A percentile compares a stretch with the other conserved stretches of the same genome.
Evolutionary conservation across 306 rosid species (phyloP).

Genomic region (Rubus parviflorus): DNA sequence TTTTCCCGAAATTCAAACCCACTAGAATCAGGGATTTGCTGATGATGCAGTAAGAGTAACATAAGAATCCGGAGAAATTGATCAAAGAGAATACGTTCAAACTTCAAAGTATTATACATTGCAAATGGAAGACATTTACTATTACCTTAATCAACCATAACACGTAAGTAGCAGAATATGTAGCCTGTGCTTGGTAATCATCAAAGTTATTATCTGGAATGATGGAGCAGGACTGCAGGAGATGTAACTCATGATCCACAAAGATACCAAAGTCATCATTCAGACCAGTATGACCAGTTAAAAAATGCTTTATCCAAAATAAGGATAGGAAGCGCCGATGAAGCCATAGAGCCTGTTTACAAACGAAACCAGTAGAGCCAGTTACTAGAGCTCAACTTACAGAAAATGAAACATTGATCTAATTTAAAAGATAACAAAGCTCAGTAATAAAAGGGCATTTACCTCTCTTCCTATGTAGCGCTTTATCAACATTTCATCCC

Average conservation of each 20-base stretch:
- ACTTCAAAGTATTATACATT: neutral
- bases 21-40: conserved; percentile 56
- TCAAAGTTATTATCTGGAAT: conserved; percentile 52
- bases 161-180: conserved; percentile 51
- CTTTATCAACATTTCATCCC: conserved; percentile 75
- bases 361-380: conserved; percentile 2
- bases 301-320: conserved; percentile 55
- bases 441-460: neutral
- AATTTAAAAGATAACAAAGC: conserved; percentile 1
- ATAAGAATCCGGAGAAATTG: conserved; percentile 22
- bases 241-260: conserved; percentile 52
- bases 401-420: neutral
- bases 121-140: neutral
- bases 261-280: conserved; percentile 37
- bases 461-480: conserved; percentile 90
- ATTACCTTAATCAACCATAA: conserved; percentile 71
- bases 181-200: conserved; percentile 73
- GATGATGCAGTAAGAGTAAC: conserved; percentile 34
- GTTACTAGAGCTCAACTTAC: neutral
- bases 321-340: conserved; percentile 78
- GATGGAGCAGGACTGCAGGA: conserved; percentile 48
- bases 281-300: conserved; percentile 14
- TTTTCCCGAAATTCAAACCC: conserved; percentile 40
- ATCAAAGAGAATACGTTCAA: neutral
- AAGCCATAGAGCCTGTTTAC: conserved; percentile 85